Conservation (phyloP, 75 land plant species). For the Pinus albicaulis region DNA sequence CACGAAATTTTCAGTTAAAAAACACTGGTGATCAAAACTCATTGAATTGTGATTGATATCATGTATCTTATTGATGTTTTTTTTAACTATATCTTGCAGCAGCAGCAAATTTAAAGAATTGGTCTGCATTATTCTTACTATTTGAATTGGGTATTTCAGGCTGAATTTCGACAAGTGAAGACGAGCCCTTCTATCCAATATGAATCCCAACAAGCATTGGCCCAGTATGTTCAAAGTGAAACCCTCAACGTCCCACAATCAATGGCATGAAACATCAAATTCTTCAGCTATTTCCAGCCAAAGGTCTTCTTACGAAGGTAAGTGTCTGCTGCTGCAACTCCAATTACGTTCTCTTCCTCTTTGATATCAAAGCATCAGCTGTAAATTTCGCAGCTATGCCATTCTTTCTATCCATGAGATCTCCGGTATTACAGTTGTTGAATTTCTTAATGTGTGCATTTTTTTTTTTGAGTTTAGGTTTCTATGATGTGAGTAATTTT, state of each 20-base stretch:
- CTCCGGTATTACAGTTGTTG: not conserved
- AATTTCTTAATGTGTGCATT: not conserved
- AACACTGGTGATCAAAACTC: no score
- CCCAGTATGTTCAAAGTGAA: slow-evolving; percentile 75
- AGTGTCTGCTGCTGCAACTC: not conserved
- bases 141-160: not conserved
- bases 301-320: slow-evolving; percentile 17
- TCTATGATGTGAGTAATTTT: no score
- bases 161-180: not conserved
- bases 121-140: not conserved
- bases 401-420: not conserved
- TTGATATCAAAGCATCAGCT: slow-evolving; percentile 22
- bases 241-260: slow-evolving; percentile 40
- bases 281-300: slow-evolving; percentile 29
- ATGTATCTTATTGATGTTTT: not conserved
- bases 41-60: no score
- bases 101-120: no score
- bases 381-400: not conserved
- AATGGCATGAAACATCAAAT: slow-evolving; percentile 54
- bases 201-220: slow-evolving; percentile 62
- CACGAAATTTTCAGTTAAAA: no score
- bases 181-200: not conserved
- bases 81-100: not conserved
- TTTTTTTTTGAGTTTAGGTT: no score
- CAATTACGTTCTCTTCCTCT: no score